These are phyloP conservation scores for Cyclotella cryptica DNA, from an alignment of 108 stramenopile genomes.

Conservation along the genomic window DNA sequence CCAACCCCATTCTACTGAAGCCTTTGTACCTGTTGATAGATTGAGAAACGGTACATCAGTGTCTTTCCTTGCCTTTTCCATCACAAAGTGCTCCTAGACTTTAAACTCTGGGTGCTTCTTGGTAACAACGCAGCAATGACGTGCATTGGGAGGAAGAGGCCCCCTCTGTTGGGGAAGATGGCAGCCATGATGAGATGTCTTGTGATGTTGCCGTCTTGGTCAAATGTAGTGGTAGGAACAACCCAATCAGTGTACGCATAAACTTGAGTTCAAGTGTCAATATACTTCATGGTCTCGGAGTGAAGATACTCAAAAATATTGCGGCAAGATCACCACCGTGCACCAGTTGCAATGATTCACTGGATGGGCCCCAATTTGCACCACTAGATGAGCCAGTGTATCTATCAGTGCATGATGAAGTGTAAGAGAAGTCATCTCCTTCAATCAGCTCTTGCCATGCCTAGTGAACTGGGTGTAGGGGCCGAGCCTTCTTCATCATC, in stretches of 20 bases:
- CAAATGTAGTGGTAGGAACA: too few species aligned
- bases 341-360: not conserved
- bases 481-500: constrained; percentile 8
- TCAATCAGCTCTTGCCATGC: not conserved
- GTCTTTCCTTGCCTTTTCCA: too few species aligned
- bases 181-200: too few species aligned
- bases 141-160: too few species aligned
- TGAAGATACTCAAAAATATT: not conserved
- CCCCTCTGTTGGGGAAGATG: too few species aligned
- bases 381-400: not conserved
- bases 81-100: too few species aligned
- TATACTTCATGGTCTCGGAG: not conserved
- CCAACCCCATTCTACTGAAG: too few species aligned
- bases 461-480: not conserved
- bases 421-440: not conserved
- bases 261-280: not conserved
- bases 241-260: constrained; percentile 13
- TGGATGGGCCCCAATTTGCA: not conserved
- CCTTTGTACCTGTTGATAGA: too few species aligned
- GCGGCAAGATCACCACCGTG: not conserved
- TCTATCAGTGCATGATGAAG: not conserved
- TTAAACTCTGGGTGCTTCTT: too few species aligned
- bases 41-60: too few species aligned
- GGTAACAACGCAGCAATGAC: too few species aligned
- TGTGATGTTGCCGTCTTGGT: too few species aligned